Base-by-base conservation (phyloP, 1,284 basidiomycete species). In the Ganoderma multipileum region DNA sequence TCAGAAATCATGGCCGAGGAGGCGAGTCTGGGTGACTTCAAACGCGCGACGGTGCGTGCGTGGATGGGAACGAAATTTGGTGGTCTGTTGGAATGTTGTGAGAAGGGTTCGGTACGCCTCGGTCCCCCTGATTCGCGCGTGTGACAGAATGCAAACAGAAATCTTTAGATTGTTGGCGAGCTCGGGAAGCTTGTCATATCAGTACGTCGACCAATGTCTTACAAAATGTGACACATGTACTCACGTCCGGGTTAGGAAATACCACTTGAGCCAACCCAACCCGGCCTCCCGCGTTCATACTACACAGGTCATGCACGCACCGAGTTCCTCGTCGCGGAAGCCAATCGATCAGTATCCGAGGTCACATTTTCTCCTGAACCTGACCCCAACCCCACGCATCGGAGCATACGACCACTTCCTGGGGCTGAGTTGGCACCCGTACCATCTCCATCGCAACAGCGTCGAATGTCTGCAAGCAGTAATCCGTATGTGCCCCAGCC, bases 1-100 rank as follows among this genome's bases (percentile, higher is more conserved):
- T 86, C 89, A 11, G 93, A 97, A 39, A 96, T 98, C 68, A 83
- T 95, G 82, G 86, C 85, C 2, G 94, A 96, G 72, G 96, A 98
- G 77, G 90, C 95, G 0, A 86, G 87, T 42, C 77, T 98, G 9
- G 89, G 93, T 1, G 96, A 98, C 78, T 95, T 92, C 78, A 98
- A 98, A 83, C 87, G 96, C 30, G 79, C 84, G 1, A 87, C 86
- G 26, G 84, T 89, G 4, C 89, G 88, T 72, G 85, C 88, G 66
- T 95, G 92, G 79, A 89, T 98, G 85, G 89, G 89, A 1, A 83
- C 95, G 76, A 97, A 97, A 83, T 96, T 96, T 76, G 95, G 95
- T 38, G 95, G 94, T 1, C 80, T 98, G 55, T 82, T 92, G 68
- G 96, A 98, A 81, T 90, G 90, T 67, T 94, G 92, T 59, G 94